Evolutionary conservation across 371 early-diverging fungal species (phyloP), one percentile per base, ranked within the genome.

Genomic region (Apophysomyces variabilis): DNA sequence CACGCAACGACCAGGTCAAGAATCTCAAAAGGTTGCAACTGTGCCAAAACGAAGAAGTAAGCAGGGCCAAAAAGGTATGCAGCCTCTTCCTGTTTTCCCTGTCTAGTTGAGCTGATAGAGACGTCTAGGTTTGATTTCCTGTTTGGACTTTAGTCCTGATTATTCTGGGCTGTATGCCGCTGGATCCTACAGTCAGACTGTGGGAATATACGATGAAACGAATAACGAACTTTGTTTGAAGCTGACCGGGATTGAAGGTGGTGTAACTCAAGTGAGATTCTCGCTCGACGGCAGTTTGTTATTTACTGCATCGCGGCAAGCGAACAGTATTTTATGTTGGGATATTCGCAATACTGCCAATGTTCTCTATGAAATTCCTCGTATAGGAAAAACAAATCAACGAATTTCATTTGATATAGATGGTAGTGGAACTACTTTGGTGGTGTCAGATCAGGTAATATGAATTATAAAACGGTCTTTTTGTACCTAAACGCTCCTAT

Each of bases 261-360:
- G 81, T 12, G 75, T 73, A 9, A 77, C 79, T 6, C 83, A 83
- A 62, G 82, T 89, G 4, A 69, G 83, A 68, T 92, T 92, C 72
- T 86, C 91, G 0, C 77, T 77, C 0, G 88, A 89, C 67, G 91
- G 91, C 0, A 60, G 65, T 2, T 78, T 81, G 35, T 69, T 92
- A 18, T 92, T 82, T 62, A 79, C 87, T 0, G 87, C 85, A 7
- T 85, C 87, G 5, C 81, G 92, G 16, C 81, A 83, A 56, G 68
- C 84, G 6, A 66, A 87, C 37, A 59, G 21, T 12, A 85, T 92
- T 14, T 66, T 76, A 1, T 89, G 88, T 63, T 90, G 92, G 91
- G 92, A 92, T 76, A 85, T 90, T 43, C 83, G 92, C 8, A 82
- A 90, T 54, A 84, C 90, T 7, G 86, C 84, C 7, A 78, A 87